Conservation (phyloP, 805 yeast genomes). For the Candida manassasensis region DNA sequence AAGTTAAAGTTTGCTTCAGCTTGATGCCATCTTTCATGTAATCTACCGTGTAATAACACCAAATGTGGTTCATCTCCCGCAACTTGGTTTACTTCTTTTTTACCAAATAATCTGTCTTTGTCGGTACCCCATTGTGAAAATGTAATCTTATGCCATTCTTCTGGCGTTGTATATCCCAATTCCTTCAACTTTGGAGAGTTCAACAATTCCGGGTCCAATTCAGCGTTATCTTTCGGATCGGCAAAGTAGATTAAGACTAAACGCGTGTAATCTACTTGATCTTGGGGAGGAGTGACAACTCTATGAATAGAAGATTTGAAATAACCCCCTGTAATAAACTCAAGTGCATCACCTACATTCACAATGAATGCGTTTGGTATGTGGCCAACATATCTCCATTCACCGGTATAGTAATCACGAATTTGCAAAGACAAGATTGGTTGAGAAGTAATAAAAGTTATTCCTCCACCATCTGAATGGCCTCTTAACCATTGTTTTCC, state of each 20-base stretch:
- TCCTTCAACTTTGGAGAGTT: conserved; percentile 16
- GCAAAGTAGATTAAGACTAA: conserved; percentile 22
- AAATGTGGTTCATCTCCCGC: conserved; percentile 31
- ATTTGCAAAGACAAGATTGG: conserved; percentile 23
- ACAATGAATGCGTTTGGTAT: conserved; percentile 22
- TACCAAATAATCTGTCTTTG: conserved; percentile 42
- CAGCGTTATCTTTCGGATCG: conserved; percentile 14
- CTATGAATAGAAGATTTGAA: conserved; percentile 21
- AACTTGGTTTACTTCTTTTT: conserved; percentile 26
- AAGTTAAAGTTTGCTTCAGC: conserved; percentile 17
- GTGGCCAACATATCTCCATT: conserved; percentile 25
- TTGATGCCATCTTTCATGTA: conserved; percentile 41
- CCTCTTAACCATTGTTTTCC: conserved; percentile 23
- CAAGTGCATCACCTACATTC: conserved; percentile 24
- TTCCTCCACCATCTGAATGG: conserved; percentile 24
- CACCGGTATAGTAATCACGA: conserved; percentile 21
- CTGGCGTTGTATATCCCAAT: conserved; percentile 16
- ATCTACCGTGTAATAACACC: conserved; percentile 32
- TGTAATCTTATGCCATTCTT: conserved; percentile 22
- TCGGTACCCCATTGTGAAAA: conserved; percentile 31
- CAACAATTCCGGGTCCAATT: conserved; percentile 18
- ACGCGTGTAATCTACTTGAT: conserved; percentile 16
- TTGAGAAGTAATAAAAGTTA: conserved; percentile 24
- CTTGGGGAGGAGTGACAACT: conserved; percentile 20
- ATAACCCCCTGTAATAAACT: conserved; percentile 23